Percentiles rank a stretch among this genome's conserved stretches.
Conservation (phyloP, 805 yeast genomes). For the Priceomyces medius region DNA sequence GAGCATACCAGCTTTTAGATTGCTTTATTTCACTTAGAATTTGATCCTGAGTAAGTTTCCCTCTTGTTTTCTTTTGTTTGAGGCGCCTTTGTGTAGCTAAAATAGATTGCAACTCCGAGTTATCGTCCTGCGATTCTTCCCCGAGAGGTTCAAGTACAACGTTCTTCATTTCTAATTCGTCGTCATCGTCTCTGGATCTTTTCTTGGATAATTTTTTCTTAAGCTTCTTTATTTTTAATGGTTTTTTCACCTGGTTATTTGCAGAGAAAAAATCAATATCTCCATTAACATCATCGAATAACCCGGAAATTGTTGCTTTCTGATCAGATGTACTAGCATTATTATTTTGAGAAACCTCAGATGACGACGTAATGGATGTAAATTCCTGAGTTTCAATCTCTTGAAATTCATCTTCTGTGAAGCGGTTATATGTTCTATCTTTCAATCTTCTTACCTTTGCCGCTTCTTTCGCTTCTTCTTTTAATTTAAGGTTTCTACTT, state of each 20-base stretch:
- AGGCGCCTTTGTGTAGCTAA: conserved; percentile 18
- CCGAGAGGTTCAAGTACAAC: conserved; percentile 31
- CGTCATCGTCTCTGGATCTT: conserved; percentile 22
- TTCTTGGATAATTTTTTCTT: conserved; percentile 38
- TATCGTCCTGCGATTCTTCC: conserved; percentile 20
- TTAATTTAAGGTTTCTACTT: conserved; percentile 22
- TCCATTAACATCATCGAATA: background rate
- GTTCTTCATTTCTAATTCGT: conserved; percentile 17
- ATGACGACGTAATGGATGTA: background rate
- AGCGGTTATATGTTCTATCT: conserved; percentile 6
- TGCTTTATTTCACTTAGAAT: conserved; percentile 38
- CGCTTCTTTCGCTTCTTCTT: conserved; percentile 26
- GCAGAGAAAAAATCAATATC: background rate
- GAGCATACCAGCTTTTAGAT: conserved; percentile 19
- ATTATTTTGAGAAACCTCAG: background rate
- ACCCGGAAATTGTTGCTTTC: background rate
- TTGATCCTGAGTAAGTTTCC: conserved; percentile 27
- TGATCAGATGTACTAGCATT: background rate
- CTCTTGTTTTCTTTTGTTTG: conserved; percentile 28
- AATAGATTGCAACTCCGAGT: conserved; percentile 23
- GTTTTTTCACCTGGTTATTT: conserved; percentile 14
- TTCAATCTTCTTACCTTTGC: conserved; percentile 22
- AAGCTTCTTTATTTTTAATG: conserved; percentile 41
- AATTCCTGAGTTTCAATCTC: background rate
- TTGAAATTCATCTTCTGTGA: background rate